Evolutionary conservation across 345 rosid genomes (phyloP).

Genomic region (Physaria fendleri): DNA sequence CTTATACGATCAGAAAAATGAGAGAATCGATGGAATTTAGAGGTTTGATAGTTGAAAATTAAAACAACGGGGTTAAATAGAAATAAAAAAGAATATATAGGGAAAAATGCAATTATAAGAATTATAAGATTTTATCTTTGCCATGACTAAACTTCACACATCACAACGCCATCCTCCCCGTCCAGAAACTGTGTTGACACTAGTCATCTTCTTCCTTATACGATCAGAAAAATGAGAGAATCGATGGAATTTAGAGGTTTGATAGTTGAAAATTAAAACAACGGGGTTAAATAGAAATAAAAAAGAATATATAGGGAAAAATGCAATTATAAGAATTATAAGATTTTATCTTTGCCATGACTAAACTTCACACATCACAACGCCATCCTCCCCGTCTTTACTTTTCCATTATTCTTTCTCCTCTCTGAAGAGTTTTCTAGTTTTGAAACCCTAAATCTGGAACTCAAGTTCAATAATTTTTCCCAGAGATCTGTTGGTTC

Average conservation of each 20-base stretch:
- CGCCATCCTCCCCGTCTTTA: neutral
- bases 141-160: neutral
- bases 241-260: neutral
- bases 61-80: neutral
- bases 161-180: no score
- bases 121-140: conserved; percentile 14
- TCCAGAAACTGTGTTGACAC: no score
- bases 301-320: neutral
- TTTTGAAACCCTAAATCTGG: conserved; percentile 19
- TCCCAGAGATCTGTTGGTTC: conserved; percentile 14
- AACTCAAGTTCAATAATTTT: neutral
- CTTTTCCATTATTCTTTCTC: conserved; percentile 10
- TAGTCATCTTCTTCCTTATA: conserved; percentile 13
- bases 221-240: neutral
- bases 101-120: conserved; percentile 12
- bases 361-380: neutral
- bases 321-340: conserved; percentile 1
- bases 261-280: no score
- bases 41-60: no score
- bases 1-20: neutral
- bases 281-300: neutral
- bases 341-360: conserved; percentile 16
- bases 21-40: neutral
- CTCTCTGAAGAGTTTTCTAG: conserved; percentile 6
- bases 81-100: neutral